Conservation (phyloP, 306 rosid genomes). For the Sphenostylis stenocarpa region DNA sequence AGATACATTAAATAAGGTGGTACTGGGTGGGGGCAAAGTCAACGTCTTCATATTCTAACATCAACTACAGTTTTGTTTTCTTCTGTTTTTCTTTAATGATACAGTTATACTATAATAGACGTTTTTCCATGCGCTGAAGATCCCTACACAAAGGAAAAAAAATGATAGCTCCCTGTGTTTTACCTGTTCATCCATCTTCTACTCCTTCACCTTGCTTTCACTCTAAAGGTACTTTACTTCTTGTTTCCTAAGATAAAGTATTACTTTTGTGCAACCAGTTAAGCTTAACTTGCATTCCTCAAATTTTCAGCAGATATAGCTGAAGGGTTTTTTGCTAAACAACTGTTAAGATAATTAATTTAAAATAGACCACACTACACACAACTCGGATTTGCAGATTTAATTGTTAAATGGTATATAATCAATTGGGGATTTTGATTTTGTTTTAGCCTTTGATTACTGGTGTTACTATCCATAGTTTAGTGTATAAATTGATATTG, state of each 20-base stretch:
- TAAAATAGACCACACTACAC: background rate
- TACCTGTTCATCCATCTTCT: slow-evolving; percentile 27
- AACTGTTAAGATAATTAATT: background rate
- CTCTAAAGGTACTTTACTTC: slow-evolving; percentile 35
- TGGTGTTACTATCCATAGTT: slow-evolving; percentile 1
- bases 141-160: background rate
- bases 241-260: background rate
- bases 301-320: background rate
- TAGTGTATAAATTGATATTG: background rate
- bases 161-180: slow-evolving; percentile 36
- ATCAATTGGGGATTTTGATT: slow-evolving; percentile 4
- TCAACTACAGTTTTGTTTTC: too few species aligned
- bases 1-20: too few species aligned
- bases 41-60: too few species aligned
- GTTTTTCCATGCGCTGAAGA: slow-evolving; percentile 12
- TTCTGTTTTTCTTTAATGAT: too few species aligned
- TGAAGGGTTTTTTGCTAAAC: background rate
- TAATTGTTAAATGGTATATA: background rate
- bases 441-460: slow-evolving; percentile 5
- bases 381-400: background rate
- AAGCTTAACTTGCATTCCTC: background rate
- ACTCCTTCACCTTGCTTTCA: slow-evolving; percentile 15
- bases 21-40: too few species aligned
- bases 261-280: background rate
- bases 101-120: too few species aligned